A percentile compares a stretch with the other conserved stretches of the same genome.
Conservation (phyloP, 495 filamentous ascomycete genomes). For the Xylaria grammica region DNA sequence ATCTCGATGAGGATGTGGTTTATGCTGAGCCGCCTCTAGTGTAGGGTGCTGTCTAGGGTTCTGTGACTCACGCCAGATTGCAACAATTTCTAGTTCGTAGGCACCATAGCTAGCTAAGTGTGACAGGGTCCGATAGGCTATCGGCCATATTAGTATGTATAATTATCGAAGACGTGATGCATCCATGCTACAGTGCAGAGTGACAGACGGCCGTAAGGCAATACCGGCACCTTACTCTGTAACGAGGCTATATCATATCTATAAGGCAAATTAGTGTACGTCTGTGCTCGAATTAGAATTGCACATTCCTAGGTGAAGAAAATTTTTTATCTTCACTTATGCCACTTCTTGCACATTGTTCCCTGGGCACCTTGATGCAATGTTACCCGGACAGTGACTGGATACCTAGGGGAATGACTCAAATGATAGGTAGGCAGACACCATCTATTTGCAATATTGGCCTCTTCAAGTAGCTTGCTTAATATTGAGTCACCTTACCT, state of each 20-base stretch:
- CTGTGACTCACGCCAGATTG: conserved; percentile 22
- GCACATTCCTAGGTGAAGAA: not conserved
- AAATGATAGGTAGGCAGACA: not conserved
- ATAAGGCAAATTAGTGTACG: not conserved
- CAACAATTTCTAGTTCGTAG: conserved; percentile 2
- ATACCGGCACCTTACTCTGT: conserved; percentile 5
- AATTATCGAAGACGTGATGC: not conserved
- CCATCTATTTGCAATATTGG: not conserved
- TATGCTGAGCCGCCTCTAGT: conserved; percentile 1
- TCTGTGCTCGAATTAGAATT: not conserved
- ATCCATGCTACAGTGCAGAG: conserved; percentile 17
- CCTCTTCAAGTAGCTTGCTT: not conserved
- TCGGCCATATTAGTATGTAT: not conserved
- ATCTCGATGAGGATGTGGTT: conserved; percentile 4
- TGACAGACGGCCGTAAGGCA: not conserved
- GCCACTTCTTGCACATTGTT: not conserved
- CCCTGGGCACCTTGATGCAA: not conserved
- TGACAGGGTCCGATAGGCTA: conserved; percentile 9
- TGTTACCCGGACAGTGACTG: not conserved
- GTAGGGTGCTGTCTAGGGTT: no score
- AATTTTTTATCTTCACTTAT: not conserved
- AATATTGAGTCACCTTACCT: not conserved
- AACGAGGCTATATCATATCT: no score
- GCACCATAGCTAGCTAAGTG: conserved; percentile 10
- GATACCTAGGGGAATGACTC: not conserved